Conservation (phyloP, 2,329 filamentous ascomycete genomes). For the Orbilia oligospora region DNA sequence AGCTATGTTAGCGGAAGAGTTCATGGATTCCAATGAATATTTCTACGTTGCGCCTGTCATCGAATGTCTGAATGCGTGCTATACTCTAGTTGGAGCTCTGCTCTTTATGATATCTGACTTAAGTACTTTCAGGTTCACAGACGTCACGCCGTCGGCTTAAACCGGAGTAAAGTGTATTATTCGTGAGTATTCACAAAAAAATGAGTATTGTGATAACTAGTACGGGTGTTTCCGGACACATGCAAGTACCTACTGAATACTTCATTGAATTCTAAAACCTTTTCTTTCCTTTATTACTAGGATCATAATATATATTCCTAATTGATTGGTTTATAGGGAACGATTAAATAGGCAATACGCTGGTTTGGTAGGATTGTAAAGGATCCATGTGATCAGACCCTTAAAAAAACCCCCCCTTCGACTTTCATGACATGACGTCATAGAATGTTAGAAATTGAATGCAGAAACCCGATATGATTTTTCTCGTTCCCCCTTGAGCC, state of each 20-base stretch:
- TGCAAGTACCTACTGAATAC: too few species aligned
- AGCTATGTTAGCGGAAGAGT: not conserved
- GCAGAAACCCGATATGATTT: not conserved
- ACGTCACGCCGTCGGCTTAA: not conserved
- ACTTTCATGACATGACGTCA: slow-evolving; percentile 46
- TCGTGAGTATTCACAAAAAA: not conserved
- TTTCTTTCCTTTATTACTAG: too few species aligned
- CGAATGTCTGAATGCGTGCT: not conserved
- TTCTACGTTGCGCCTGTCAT: not conserved
- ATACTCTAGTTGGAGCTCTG: too few species aligned
- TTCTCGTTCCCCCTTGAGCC: too few species aligned
- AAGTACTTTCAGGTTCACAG: not conserved
- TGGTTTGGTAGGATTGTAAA: not conserved
- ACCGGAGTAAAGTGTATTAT: not conserved
- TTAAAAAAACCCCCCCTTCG: not conserved
- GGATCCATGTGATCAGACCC: slow-evolving; percentile 38
- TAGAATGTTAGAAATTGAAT: not conserved
- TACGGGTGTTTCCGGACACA: not conserved
- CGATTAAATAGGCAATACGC: not conserved
- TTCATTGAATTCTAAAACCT: too few species aligned
- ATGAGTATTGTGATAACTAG: too few species aligned
- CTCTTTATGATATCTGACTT: not conserved
- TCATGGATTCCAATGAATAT: not conserved
- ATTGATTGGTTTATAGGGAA: not conserved
- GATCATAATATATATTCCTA: too few species aligned